Evolutionary conservation across 2,329 filamentous ascomycete species (phyloP), one percentile per base, ranked within the genome.

Genomic region (Colletotrichum graminicola): DNA sequence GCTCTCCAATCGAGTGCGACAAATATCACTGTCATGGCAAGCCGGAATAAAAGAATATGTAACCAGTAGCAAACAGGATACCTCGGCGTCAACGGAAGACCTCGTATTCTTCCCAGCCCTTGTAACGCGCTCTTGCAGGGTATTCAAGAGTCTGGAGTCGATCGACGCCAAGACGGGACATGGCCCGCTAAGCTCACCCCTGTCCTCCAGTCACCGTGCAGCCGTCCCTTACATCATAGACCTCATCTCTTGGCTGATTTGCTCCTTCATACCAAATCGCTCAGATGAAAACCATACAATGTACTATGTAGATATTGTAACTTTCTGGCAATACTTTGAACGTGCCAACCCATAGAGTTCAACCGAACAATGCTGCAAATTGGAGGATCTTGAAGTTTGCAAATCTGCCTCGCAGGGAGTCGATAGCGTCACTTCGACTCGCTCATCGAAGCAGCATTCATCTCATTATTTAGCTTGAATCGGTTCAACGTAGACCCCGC

Each of bases 151-250:
- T 64, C 65, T 60, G 60, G 59, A 60, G 66, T 68, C 69, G 66
- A 72, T 69, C 69, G 66, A 45, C 69, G 69, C 66, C 66, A 72
- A 72, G 69, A 51, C 66, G 69, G 69, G 65, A 59, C 54, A 64
- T 64, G 59, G 52, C 60, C 69, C 69, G 69, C 69, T 68, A 69
- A 71, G 69, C 69, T 63, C 32, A 72, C 63, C 69, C 69, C 60
- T 72, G 69, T n/a, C 32, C 51, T 47, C 52, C 65, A 51, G 49
- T 23, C 57, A 69, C 66, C 65, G 65, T 72, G 69, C 65, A 66
- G 66, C 66, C 29, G 54, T 60, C 39, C 47, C 59, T 72, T 68
- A 72, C 69, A 72, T 72, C 69, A 72, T 72, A 26, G 57, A 63
- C 65, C 36, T 57, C 57, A 68, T 67, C 57, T 49, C 65, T 36